Percentiles rank a stretch among this genome's conserved stretches.
These are phyloP conservation scores for Rosa chinensis DNA, from an alignment of 306 rosid genomes.

Conservation along the genomic window DNA sequence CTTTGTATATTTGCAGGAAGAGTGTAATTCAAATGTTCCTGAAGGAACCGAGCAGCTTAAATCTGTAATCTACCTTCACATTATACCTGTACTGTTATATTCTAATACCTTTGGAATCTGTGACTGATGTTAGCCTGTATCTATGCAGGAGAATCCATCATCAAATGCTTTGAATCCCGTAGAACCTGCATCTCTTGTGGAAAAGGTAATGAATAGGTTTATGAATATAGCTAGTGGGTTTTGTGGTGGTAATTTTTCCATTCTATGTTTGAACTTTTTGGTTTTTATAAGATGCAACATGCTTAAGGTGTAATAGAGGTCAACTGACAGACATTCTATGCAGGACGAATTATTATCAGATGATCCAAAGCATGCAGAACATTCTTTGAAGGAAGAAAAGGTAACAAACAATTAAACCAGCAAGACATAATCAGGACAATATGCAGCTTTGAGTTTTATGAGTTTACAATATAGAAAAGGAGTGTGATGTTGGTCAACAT, in stretches of 20 bases:
- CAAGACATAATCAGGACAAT: not conserved
- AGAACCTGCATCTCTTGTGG: conserved; percentile 25
- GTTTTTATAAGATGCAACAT: not conserved
- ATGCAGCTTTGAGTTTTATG: not conserved
- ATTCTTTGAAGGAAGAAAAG: conserved; percentile 33
- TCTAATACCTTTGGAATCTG: not conserved
- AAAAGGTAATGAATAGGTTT: conserved; percentile 36
- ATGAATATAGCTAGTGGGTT: not conserved
- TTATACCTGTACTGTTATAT: not conserved
- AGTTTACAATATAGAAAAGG: too few relatives aligned
- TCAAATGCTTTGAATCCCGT: conserved; percentile 15
- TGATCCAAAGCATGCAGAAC: conserved; percentile 23
- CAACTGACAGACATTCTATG: conserved; percentile 3
- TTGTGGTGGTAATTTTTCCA: not conserved
- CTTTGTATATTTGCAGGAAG: conserved; percentile 27
- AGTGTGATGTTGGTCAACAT: conserved; percentile 1
- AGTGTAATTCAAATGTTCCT: conserved; percentile 13
- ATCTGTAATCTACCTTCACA: conserved; percentile 29
- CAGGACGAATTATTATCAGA: conserved; percentile 35
- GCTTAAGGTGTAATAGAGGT: conserved; percentile 1
- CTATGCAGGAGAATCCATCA: conserved; percentile 39
- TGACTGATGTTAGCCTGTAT: conserved; percentile 13
- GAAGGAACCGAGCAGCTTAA: conserved; percentile 25
- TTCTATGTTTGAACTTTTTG: not conserved
- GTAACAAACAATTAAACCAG: conserved; percentile 8